Percentiles rank a stretch among this genome's conserved stretches.
Evolutionary conservation across 2,329 filamentous ascomycete species (phyloP).

Genomic region (Lachnellula cervina): DNA sequence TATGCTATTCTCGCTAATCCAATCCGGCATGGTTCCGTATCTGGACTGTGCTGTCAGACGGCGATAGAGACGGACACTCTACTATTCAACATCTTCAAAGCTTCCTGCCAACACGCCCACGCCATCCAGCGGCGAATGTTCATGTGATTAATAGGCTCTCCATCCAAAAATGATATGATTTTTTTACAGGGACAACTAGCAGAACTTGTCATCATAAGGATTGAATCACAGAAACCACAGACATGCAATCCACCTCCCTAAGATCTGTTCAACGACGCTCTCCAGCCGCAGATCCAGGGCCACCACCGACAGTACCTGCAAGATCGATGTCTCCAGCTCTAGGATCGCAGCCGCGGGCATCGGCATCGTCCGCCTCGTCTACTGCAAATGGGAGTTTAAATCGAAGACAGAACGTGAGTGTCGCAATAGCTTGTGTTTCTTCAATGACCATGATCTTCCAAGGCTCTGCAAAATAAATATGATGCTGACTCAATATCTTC

Average conservation of each 20-base stretch:
- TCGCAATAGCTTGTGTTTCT: not conserved
- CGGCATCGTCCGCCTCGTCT: constrained; percentile 61
- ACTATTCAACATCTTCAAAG: not conserved
- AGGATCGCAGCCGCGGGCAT: constrained; percentile 55
- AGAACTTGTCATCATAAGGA: not conserved
- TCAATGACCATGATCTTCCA: not conserved
- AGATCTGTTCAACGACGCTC: constrained; percentile 57
- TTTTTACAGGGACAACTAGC: not conserved
- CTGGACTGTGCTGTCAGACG: not conserved
- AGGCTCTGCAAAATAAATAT: not conserved
- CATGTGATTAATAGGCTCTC: not conserved
- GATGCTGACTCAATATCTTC: constrained; percentile 7
- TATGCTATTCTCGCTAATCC: not conserved
- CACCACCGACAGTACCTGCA: constrained; percentile 49
- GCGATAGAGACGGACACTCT: not conserved
- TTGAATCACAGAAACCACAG: constrained; percentile 38
- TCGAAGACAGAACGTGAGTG: constrained; percentile 55
- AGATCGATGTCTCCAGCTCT: constrained; percentile 54
- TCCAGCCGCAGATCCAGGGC: constrained; percentile 56
- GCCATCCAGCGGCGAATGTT: not conserved
- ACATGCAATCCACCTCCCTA: constrained; percentile 47
- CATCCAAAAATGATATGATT: not conserved
- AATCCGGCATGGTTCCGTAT: not conserved
- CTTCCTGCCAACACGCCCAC: not conserved
- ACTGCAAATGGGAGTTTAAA: constrained; percentile 43